phyloP scores from a whole-genome alignment of 2,329 filamentous ascomycete species.

The Magnaporthales sp. region DNA sequence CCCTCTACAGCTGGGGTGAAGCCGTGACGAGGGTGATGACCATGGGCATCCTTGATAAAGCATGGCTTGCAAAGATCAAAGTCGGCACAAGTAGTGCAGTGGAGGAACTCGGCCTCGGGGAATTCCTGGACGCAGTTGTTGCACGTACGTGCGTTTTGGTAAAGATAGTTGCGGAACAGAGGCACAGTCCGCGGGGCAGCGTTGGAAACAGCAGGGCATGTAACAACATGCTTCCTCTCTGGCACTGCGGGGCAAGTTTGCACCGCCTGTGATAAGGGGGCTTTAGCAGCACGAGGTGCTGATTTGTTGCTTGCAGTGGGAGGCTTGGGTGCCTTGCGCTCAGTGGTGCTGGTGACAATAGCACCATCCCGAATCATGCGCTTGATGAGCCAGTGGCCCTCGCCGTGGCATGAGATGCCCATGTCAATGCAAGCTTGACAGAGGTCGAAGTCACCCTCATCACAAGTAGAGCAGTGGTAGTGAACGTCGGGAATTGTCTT shows the following conservation, averaged over 20 bases:
- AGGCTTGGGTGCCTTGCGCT: constrained; percentile 61
- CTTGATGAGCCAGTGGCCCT: constrained; percentile 91
- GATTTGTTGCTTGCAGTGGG: constrained; percentile 1
- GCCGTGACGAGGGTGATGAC: constrained; percentile 81
- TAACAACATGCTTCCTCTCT: not conserved
- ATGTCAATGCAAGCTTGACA: constrained; percentile 70
- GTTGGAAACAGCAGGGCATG: not conserved
- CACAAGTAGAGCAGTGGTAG: constrained; percentile 91
- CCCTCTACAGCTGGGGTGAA: constrained; percentile 63
- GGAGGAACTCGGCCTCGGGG: constrained; percentile 71
- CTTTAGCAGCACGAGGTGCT: not conserved
- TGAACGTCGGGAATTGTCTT: constrained; percentile 70
- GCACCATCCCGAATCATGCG: constrained; percentile 69
- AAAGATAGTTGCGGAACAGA: constrained; percentile 14
- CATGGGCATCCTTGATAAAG: constrained; percentile 68
- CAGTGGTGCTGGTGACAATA: constrained; percentile 78
- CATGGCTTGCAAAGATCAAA: constrained; percentile 86
- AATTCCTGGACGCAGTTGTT: constrained; percentile 60
- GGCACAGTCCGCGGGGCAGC: constrained; percentile 10
- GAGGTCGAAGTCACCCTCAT: constrained; percentile 89
- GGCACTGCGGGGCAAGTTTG: constrained; percentile 3
- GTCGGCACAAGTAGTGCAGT: constrained; percentile 78
- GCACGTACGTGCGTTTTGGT: constrained; percentile 54
- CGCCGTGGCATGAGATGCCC: constrained; percentile 69
- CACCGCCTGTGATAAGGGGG: not conserved